Percentiles rank a stretch among this genome's conserved stretches.
Conservation (phyloP, 768 basidiomycete genomes). For the Tylopilus sp. region DNA sequence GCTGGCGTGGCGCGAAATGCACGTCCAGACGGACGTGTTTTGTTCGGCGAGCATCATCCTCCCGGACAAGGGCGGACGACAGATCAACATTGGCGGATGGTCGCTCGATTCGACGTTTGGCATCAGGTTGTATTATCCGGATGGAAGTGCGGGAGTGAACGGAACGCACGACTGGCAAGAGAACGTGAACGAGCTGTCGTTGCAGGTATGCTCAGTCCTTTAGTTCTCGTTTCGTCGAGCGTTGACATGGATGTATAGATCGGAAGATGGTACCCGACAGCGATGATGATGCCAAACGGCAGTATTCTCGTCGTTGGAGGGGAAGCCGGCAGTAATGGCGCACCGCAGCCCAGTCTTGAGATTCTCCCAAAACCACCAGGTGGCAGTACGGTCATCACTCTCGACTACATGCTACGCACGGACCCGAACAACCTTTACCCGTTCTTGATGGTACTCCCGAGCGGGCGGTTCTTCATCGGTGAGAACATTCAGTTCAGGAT, state of each 20-base stretch:
- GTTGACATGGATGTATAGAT: constrained; percentile 32
- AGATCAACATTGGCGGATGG: constrained; percentile 43
- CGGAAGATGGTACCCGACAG: constrained; percentile 71
- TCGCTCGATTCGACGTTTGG: constrained; percentile 69
- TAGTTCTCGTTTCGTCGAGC: background rate
- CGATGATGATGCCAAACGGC: constrained; percentile 69
- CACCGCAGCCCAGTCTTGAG: constrained; percentile 67
- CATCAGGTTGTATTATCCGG: constrained; percentile 68
- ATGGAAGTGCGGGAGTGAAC: constrained; percentile 64
- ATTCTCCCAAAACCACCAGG: constrained; percentile 65
- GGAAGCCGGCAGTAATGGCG: constrained; percentile 65
- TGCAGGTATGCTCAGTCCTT: constrained; percentile 47
- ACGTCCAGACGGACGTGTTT: constrained; percentile 75
- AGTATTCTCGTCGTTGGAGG: constrained; percentile 73
- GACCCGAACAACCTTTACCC: constrained; percentile 83
- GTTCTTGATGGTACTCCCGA: constrained; percentile 69
- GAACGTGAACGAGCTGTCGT: constrained; percentile 48
- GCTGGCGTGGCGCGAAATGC: constrained; percentile 71
- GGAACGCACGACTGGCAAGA: constrained; percentile 82
- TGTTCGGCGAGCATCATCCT: constrained; percentile 72
- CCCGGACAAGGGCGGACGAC: constrained; percentile 61
- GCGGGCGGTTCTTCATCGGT: constrained; percentile 69
- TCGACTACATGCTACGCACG: constrained; percentile 67
- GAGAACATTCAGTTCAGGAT: constrained; percentile 15
- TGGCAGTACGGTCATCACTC: constrained; percentile 54